Evolutionary conservation across 768 basidiomycete genomes (phyloP).

Genomic region (Serendipita indica): DNA sequence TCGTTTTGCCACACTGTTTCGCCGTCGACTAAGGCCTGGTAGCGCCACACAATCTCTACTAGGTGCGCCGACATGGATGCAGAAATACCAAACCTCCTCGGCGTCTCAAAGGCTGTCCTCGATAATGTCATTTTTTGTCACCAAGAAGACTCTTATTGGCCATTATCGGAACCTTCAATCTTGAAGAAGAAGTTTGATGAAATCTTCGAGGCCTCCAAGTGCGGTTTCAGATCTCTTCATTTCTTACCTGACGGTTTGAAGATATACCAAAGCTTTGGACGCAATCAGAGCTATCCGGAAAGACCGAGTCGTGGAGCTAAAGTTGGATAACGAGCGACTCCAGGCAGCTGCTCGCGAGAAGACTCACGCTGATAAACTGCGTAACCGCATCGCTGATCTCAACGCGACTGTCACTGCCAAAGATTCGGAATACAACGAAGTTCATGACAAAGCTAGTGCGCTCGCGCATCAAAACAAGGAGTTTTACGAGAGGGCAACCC

Average conservation of each 20-base stretch:
- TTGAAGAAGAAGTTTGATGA: conserved; percentile 99
- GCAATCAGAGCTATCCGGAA: conserved; percentile 82
- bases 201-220: conserved; percentile 97
- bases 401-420: conserved; percentile 49
- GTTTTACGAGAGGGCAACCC: conserved; percentile 69
- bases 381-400: conserved; percentile 44
- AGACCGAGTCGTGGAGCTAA: conserved; percentile 78
- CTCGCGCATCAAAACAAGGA: conserved; percentile 50
- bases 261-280: conserved; percentile 94
- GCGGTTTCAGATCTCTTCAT: conserved; percentile 15
- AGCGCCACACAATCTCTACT: conserved; percentile 86
- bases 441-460: conserved; percentile 47
- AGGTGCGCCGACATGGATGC: conserved; percentile 95
- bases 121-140: conserved; percentile 99
- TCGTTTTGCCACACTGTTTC: neutral
- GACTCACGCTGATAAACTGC: conserved; percentile 71
- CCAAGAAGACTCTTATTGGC: conserved; percentile 99
- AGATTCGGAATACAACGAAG: conserved; percentile 57
- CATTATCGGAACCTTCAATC: conserved; percentile 73
- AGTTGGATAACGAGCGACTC: conserved; percentile 81
- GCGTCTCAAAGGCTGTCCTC: conserved; percentile 94
- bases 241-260: conserved; percentile 20
- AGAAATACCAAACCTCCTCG: conserved; percentile 84
- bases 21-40: neutral
- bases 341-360: conserved; percentile 69